Evolutionary conservation across 1,284 basidiomycete species (phyloP).

Genomic region (Puccinia horiana): DNA sequence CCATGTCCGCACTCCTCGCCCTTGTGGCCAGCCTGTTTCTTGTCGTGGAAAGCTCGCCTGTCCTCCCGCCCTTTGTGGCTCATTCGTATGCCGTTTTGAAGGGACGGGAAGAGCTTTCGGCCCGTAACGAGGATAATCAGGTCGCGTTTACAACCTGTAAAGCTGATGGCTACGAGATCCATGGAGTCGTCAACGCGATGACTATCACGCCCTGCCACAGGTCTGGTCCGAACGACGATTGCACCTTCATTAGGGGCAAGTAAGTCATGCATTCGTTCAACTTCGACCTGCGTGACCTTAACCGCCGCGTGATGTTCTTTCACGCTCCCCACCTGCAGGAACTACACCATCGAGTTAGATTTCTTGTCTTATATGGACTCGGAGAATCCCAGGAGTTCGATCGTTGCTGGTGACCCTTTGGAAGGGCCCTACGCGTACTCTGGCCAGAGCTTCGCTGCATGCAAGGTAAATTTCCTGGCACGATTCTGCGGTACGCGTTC

Average conservation of each 20-base stretch:
- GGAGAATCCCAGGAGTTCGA: constrained; percentile 21
- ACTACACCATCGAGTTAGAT: constrained; percentile 40
- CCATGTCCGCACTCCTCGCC: not conserved
- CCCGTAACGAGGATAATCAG: not conserved
- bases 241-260: constrained; percentile 35
- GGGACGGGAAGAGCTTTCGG: not conserved
- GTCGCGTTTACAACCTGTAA: not conserved
- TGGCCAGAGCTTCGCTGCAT: constrained; percentile 44
- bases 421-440: constrained; percentile 43
- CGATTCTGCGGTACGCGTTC: no score
- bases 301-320: not conserved
- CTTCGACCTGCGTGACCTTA: not conserved
- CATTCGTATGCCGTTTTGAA: not conserved
- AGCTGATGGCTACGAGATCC: not conserved
- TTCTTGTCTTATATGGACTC: constrained; percentile 24
- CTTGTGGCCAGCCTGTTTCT: not conserved
- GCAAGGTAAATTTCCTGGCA: constrained; percentile 21
- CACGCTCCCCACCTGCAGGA: not conserved
- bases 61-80: not conserved
- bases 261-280: not conserved
- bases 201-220: constrained; percentile 33
- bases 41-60: not conserved
- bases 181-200: constrained; percentile 21
- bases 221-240: not conserved
- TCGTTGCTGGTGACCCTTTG: constrained; percentile 23